These are phyloP conservation scores for Talaromyces amestolkiae DNA, from an alignment of 2,329 filamentous ascomycete genomes.

Conservation along the genomic window DNA sequence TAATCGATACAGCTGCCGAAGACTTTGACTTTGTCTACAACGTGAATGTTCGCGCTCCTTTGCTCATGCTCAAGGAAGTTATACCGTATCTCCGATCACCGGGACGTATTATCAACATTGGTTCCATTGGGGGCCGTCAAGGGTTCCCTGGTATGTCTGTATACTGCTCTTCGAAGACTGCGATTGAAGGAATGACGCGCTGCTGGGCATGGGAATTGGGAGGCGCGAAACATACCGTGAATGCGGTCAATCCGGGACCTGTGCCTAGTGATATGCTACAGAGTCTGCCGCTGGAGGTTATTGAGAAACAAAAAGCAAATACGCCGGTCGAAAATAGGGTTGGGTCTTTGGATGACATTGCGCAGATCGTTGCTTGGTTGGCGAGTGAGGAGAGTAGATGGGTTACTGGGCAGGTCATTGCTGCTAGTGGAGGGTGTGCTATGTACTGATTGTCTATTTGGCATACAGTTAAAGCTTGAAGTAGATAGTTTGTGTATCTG, in stretches of 20 bases:
- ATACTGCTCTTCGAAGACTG: constrained; percentile 60
- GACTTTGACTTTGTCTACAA: constrained; percentile 57
- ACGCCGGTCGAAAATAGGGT: constrained; percentile 54
- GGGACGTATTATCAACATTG: constrained; percentile 59
- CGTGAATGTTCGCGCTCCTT: constrained; percentile 56
- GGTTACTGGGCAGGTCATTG: constrained; percentile 57
- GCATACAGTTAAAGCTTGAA: neutral
- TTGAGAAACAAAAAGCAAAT: constrained; percentile 49
- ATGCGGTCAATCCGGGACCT: constrained; percentile 59
- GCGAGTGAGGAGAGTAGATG: constrained; percentile 50
- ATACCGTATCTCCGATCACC: constrained; percentile 50
- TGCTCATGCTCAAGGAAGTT: constrained; percentile 55
- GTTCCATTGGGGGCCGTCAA: constrained; percentile 21
- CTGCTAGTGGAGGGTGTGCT: constrained; percentile 51
- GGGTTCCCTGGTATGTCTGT: constrained; percentile 48
- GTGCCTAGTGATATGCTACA: constrained; percentile 59
- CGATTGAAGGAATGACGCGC: constrained; percentile 59
- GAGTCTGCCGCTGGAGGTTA: constrained; percentile 50
- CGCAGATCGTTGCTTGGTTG: constrained; percentile 56
- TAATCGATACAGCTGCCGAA: constrained; percentile 46
- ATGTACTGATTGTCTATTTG: constrained; percentile 25
- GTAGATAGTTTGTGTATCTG: neutral
- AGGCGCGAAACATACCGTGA: constrained; percentile 57
- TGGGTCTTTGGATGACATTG: constrained; percentile 55
- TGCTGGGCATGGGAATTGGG: constrained; percentile 61